Conservation (phyloP, 768 basidiomycete genomes). For the Panellus pusillus region DNA sequence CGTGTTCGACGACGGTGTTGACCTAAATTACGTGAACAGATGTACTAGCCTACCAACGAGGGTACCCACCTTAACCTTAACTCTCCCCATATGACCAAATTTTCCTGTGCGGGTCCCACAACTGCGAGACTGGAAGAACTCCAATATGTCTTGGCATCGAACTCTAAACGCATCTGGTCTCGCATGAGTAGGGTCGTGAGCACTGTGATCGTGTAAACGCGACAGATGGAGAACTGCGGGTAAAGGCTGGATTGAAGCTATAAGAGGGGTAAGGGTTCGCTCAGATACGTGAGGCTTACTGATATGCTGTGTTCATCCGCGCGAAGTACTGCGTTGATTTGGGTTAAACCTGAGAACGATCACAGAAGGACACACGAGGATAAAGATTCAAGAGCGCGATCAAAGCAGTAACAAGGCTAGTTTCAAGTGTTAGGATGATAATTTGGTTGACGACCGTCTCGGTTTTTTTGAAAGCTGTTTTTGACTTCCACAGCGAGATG, state of each 20-base stretch:
- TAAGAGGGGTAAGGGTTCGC: no score
- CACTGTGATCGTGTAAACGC: constrained; percentile 16
- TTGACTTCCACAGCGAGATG: not conserved
- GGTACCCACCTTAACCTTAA: constrained; percentile 1
- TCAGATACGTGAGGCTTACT: not conserved
- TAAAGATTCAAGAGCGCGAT: no score
- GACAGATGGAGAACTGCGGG: constrained; percentile 14
- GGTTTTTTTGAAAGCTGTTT: not conserved
- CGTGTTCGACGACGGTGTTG: not conserved
- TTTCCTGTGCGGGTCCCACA: no score
- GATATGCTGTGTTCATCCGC: not conserved
- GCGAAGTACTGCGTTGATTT: constrained; percentile 1
- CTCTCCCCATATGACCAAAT: no score
- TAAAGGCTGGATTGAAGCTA: not conserved
- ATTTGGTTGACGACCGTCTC: constrained; percentile 1
- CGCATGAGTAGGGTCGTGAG: constrained; percentile 12
- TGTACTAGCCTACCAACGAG: not conserved
- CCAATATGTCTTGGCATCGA: no score
- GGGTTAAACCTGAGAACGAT: no score
- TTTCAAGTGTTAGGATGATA: not conserved
- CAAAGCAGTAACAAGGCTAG: no score
- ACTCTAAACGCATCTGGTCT: not conserved
- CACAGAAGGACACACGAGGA: not conserved
- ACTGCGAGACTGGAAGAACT: no score
- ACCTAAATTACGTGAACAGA: not conserved